Evolutionary conservation across 2,329 filamentous ascomycete species (phyloP).

Genomic region (Akanthomyces dipterigenus): DNA sequence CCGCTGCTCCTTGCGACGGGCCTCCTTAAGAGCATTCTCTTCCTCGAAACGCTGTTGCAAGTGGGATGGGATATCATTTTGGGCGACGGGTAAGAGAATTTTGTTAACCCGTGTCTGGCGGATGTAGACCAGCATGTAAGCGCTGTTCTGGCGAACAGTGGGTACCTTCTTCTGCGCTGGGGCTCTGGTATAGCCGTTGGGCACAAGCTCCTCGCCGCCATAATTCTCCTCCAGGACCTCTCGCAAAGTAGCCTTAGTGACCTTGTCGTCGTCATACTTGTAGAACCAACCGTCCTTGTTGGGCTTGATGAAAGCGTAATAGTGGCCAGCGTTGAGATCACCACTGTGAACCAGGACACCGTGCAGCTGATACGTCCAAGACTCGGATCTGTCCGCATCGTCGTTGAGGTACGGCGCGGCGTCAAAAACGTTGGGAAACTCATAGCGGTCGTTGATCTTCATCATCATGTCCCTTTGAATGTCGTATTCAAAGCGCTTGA

Average conservation of each 20-base stretch:
- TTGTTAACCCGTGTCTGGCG: conserved; percentile 78
- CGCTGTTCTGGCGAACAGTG: conserved; percentile 66
- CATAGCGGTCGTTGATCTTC: conserved; percentile 93
- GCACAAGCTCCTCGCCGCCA: conserved; percentile 70
- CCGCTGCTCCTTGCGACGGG: conserved; percentile 78
- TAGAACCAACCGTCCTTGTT: conserved; percentile 91
- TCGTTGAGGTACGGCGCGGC: conserved; percentile 81
- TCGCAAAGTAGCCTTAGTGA: conserved; percentile 85
- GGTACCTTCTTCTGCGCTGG: conserved; percentile 49
- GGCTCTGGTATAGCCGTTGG: conserved; percentile 40
- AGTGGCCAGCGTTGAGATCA: conserved; percentile 94
- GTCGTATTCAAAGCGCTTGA: conserved; percentile 98
- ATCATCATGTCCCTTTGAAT: conserved; percentile 95
- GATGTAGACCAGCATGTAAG: conserved; percentile 98
- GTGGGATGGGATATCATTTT: conserved; percentile 63
- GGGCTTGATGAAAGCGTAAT: conserved; percentile 95
- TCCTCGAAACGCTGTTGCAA: conserved; percentile 69
- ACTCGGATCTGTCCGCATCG: conserved; percentile 77
- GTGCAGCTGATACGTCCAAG: conserved; percentile 88
- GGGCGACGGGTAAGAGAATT: conserved; percentile 69
- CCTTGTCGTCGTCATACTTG: conserved; percentile 94
- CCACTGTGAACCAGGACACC: conserved; percentile 95
- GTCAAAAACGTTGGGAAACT: conserved; percentile 79
- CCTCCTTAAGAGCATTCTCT: conserved; percentile 70
- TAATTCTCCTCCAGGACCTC: conserved; percentile 97